Percentiles rank a stretch among this genome's conserved stretches.
These are phyloP conservation scores for Penicillium ochrochloron DNA, from an alignment of 495 filamentous ascomycete genomes.

Conservation along the genomic window DNA sequence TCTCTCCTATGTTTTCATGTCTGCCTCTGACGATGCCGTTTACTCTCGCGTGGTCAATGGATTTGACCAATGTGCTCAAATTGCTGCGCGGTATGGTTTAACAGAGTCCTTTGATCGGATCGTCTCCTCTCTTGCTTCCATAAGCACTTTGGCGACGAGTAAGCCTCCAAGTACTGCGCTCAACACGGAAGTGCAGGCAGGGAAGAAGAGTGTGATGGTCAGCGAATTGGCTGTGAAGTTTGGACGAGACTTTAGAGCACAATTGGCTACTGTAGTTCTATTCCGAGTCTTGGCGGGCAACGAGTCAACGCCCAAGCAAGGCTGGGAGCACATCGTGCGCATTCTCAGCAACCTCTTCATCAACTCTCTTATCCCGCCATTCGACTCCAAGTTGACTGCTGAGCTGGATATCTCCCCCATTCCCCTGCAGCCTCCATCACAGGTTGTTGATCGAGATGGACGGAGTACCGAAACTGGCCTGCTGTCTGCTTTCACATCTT, in stretches of 20 bases:
- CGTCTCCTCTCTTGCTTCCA: constrained; percentile 83
- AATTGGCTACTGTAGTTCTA: constrained; percentile 89
- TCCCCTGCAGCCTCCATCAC: constrained; percentile 86
- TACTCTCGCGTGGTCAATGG: constrained; percentile 91
- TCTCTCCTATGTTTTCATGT: constrained; percentile 98
- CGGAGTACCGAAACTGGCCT: constrained; percentile 79
- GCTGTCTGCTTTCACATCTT: constrained; percentile 91
- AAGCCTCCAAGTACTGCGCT: constrained; percentile 78
- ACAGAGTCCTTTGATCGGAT: constrained; percentile 91
- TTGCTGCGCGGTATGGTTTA: constrained; percentile 83
- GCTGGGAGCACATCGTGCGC: constrained; percentile 86
- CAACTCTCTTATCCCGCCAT: constrained; percentile 89
- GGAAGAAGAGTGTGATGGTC: constrained; percentile 95
- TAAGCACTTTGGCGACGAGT: constrained; percentile 81
- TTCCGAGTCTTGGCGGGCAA: constrained; percentile 88
- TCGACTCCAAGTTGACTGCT: constrained; percentile 72
- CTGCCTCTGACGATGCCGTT: constrained; percentile 95
- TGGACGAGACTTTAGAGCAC: constrained; percentile 89
- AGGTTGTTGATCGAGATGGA: constrained; percentile 86
- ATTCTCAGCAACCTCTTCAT: constrained; percentile 96
- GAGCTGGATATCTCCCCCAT: constrained; percentile 80
- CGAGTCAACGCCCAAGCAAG: constrained; percentile 71
- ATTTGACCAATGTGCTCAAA: constrained; percentile 94
- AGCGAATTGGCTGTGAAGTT: constrained; percentile 98
- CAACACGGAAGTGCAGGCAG: constrained; percentile 95